phyloP scores from a whole-genome alignment of 495 filamentous ascomycete genomes.

The Talaromyces trachyspermus region DNA sequence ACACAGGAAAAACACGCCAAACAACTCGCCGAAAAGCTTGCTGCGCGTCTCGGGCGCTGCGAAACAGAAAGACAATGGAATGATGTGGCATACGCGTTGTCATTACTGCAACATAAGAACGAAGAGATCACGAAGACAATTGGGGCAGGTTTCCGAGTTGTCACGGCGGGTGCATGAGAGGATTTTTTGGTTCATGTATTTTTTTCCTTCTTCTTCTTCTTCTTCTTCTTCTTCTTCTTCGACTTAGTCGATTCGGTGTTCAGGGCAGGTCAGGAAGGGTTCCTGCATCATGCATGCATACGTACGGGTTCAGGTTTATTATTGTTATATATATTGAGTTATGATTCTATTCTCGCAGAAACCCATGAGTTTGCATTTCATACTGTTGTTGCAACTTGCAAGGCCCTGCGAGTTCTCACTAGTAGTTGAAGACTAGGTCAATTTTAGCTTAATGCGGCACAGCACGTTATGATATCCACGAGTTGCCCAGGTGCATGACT shows the following conservation, averaged over 20 bases:
- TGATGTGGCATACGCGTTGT: constrained; percentile 87
- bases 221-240: constrained; percentile 1
- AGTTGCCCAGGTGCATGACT: too few species aligned
- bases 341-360: too few species aligned
- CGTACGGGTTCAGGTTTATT: background rate
- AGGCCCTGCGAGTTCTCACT: too few species aligned
- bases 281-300: background rate
- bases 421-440: too few species aligned
- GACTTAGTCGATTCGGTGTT: background rate
- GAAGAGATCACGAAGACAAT: constrained; percentile 89
- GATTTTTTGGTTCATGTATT: too few species aligned
- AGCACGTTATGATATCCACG: too few species aligned
- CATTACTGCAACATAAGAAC: constrained; percentile 89
- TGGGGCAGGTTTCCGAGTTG: constrained; percentile 75
- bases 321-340: background rate
- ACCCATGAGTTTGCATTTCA: too few species aligned
- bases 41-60: constrained; percentile 75
- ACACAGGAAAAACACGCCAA: constrained; percentile 97
- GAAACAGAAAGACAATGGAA: constrained; percentile 95
- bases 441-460: too few species aligned
- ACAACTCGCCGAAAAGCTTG: constrained; percentile 88
- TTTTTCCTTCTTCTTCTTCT: background rate
- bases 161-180: constrained; percentile 60
- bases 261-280: background rate
- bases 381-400: too few species aligned